A percentile compares a stretch with the other conserved stretches of the same genome.
phyloP scores from a whole-genome alignment of 2,329 filamentous ascomycete species.

The Ceratocystis eucalypticola region DNA sequence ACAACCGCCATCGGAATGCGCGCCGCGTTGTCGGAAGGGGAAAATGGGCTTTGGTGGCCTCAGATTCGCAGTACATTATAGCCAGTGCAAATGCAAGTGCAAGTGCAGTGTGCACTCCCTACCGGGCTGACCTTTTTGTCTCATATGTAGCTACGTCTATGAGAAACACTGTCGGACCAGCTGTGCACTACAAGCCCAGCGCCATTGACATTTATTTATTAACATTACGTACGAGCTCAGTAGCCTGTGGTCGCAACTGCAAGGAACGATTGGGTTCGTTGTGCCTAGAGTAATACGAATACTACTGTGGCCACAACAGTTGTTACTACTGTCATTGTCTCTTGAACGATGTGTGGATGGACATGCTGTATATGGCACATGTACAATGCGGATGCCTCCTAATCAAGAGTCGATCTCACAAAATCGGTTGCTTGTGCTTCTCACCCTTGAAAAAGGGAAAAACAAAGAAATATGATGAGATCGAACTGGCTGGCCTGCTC shows the following conservation, averaged over 20 bases:
- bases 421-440: background rate
- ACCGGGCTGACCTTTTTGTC: background rate
- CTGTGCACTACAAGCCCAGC: background rate
- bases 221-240: background rate
- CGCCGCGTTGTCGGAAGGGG: background rate
- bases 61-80: background rate
- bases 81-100: too few relatives aligned
- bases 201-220: background rate
- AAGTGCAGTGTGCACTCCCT: too few relatives aligned
- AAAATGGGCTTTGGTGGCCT: background rate
- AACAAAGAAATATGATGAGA: background rate
- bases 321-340: background rate
- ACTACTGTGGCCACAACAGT: background rate
- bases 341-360: background rate
- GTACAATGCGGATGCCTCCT: background rate
- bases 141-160: background rate
- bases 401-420: background rate
- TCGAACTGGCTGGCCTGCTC: background rate
- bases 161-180: background rate
- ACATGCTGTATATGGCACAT: background rate
- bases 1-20: background rate
- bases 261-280: constrained; percentile 1
- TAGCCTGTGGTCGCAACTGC: background rate
- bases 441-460: background rate
- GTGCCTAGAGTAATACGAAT: background rate